Evolutionary conservation across 1,284 basidiomycete genomes (phyloP).

Genomic region (Sanghuangporus weigelae): DNA sequence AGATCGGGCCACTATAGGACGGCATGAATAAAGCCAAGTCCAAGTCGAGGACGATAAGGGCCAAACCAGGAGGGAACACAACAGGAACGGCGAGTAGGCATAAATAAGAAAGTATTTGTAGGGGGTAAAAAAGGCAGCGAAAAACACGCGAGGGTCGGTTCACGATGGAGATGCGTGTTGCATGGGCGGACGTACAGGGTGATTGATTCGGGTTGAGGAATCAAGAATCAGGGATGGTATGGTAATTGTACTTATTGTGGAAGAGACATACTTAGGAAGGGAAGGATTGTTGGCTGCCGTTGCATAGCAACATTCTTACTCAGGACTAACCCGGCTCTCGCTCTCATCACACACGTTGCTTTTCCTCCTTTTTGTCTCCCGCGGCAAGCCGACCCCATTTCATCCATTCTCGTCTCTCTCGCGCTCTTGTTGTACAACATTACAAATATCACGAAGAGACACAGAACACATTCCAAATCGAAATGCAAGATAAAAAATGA

Average conservation of each 20-base stretch:
- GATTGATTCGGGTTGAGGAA: background rate
- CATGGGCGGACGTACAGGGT: background rate
- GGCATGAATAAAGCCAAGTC: background rate
- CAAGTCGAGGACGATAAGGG: background rate
- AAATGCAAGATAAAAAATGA: background rate
- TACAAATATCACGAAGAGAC: background rate
- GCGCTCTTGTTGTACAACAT: background rate
- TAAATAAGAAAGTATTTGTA: background rate
- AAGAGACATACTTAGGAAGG: background rate
- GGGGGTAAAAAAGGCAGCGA: background rate
- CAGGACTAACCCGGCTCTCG: background rate
- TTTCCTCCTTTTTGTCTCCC: background rate
- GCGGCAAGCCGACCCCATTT: background rate
- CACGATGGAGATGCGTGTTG: background rate
- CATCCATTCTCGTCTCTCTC: background rate
- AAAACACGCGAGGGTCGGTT: conserved; percentile 1
- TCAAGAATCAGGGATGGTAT: background rate
- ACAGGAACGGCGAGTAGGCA: background rate
- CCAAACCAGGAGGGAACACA: background rate
- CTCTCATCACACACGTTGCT: background rate
- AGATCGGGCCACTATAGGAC: background rate
- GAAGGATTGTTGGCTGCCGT: background rate
- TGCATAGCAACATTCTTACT: background rate
- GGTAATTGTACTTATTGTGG: background rate
- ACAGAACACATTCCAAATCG: background rate